Evolutionary conservation across 176 grass and related monocot genomes (phyloP), one percentile per base, ranked within the genome.

Genomic region (Thalia dealbata): DNA sequence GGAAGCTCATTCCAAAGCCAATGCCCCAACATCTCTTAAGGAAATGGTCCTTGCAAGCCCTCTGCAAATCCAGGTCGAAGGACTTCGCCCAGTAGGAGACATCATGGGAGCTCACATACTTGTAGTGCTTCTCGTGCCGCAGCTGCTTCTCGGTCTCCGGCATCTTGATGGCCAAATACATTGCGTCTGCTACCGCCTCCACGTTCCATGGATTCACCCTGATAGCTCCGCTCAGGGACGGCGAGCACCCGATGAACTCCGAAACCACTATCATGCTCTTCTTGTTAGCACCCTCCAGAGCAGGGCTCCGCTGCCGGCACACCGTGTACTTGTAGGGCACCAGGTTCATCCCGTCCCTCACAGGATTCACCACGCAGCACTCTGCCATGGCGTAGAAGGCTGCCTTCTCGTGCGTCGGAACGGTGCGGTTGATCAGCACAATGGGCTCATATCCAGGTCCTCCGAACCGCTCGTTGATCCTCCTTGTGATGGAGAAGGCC

Each of bases 91-190:
- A 99, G 75, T 99, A 99, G 54, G 79, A 76, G 25, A 99, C 95
- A 67, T 91, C 90, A 30, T 97, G 95, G 38, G 95, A 82, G 78
- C 87, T 92, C 1, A 97, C 88, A 41, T 97, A 97, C 67, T 88
- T 92, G 78, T 97, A 91, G 64, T 97, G 95, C 76, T 97, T 97
- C 80, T 97, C 90, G 10, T 97, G 95, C n/a, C 95, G 83, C 81
- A 97, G 55, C 75, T 86, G 67, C 74, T 91, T 86, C 86, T 97
- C 95, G 18, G 28, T 48, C 25, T 91, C 87, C 0, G 89, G 42
- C 87, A 97, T 86, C 28, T 71, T 65, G 50, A 90, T 30, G 12
- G 95, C 90, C 1, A 78, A 60, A 73, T 88, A 84, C 87, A 97
- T 86, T 45, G 90, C 89, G 78, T 97, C 95, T 0, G 95, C 87